Evolutionary conservation across 2,329 filamentous ascomycete species (phyloP), one percentile per base, ranked within the genome.

Genomic region (Phyllosticta ampelicida): DNA sequence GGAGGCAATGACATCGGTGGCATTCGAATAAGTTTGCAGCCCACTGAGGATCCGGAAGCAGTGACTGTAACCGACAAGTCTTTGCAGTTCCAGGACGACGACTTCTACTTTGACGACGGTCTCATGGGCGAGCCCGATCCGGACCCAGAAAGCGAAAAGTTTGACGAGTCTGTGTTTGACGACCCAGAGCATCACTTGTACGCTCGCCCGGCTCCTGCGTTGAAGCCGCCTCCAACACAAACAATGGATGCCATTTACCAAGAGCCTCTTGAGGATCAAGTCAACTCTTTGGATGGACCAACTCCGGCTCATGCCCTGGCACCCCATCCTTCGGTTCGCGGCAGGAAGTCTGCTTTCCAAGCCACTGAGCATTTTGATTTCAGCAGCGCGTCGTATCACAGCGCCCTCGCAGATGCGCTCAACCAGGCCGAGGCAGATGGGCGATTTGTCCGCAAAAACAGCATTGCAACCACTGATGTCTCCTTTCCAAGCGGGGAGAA

Each of bases 401-500:
- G 86, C 55, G 90, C 90, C 1, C 78, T 97, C 4, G 90, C 89
- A 1, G 86, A 87, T 52, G 92, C 90, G 6, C 87, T 90, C 9
- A 85, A 86, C 61, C 80, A 86, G 67, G 90, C 90, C 5, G 86
- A 84, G 20, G 83, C 83, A 0, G 86, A 85, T 44, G 89, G 89
- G 2, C 86, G 88, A 59, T 92, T 95, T 64, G 77, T 82, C 16
- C 80, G 89, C 13, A 79, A 81, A 26, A 72, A 74, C 29, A 82
- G 80, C 63, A 70, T 75, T 23, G 76, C 69, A 49, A 49, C 57
- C 11, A 62, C 63, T 2, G 63, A 64, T 6, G 48, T 61, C 64
- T 59, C 58, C 36, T 64, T 59, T 56, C 68, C 66, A 65, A 21
- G 65, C 66, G 28, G 68, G 71, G 56, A 59, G 9, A 51, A 58